These are phyloP conservation scores for Debaryomycetaceae sp. DNA, from an alignment of 1,139 yeast species.

Conservation along the genomic window DNA sequence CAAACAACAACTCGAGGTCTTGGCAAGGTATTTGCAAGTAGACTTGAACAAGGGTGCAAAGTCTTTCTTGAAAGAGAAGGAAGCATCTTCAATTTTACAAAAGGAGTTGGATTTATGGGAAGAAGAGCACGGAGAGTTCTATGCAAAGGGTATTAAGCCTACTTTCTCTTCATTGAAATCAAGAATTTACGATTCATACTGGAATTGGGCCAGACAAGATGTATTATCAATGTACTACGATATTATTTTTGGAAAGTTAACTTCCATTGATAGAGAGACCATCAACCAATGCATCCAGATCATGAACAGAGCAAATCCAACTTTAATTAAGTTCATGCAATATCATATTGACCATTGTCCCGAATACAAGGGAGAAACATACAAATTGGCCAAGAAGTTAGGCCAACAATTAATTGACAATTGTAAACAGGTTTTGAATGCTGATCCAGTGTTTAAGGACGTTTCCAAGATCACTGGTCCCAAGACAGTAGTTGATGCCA, in stretches of 20 bases:
- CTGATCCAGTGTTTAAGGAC: constrained; percentile 91
- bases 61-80: constrained; percentile 81
- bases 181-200: constrained; percentile 92
- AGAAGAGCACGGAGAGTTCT: constrained; percentile 92
- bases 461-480: constrained; percentile 95
- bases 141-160: constrained; percentile 88
- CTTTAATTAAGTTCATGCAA: constrained; percentile 94
- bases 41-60: constrained; percentile 91
- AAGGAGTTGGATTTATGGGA: constrained; percentile 90
- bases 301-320: constrained; percentile 96
- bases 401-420: constrained; percentile 94
- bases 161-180: constrained; percentile 90
- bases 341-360: constrained; percentile 95
- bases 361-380: constrained; percentile 81
- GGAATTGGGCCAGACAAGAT: constrained; percentile 99
- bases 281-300: constrained; percentile 94
- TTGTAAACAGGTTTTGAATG: constrained; percentile 81
- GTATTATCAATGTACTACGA: constrained; percentile 91
- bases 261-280: constrained; percentile 90
- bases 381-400: constrained; percentile 81
- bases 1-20: constrained; percentile 90
- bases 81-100: constrained; percentile 79
- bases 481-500: constrained; percentile 79
- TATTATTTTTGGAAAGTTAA: constrained; percentile 89
- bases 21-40: constrained; percentile 90